Conservation (phyloP, 2,329 filamentous ascomycete genomes). For the Alternaria brassicicola region DNA sequence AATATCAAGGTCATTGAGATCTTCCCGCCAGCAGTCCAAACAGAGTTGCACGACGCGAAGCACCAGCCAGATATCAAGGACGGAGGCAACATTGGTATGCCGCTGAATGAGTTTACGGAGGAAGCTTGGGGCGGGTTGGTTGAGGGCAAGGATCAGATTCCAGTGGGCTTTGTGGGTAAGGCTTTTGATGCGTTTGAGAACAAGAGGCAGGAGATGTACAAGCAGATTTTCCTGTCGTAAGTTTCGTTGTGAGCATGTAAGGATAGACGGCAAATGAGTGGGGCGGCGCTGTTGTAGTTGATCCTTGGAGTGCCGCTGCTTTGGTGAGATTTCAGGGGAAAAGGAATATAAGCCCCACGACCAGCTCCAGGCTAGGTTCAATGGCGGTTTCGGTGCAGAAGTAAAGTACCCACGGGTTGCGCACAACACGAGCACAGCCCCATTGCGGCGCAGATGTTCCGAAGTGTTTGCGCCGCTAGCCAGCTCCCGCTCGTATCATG, state of each 20-base stretch:
- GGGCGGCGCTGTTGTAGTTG: no score
- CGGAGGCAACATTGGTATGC: slow-evolving; percentile 60
- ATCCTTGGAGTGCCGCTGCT: no score
- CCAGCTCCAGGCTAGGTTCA: neutral
- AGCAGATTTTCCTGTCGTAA: slow-evolving; percentile 19
- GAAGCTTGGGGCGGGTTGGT: slow-evolving; percentile 56
- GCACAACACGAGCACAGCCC: slow-evolving; percentile 24
- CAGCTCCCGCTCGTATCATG: slow-evolving; percentile 15
- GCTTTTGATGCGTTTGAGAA: slow-evolving; percentile 56
- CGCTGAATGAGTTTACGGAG: slow-evolving; percentile 58
- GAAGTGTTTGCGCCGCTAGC: slow-evolving; percentile 16
- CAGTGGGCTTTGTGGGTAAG: slow-evolving; percentile 53
- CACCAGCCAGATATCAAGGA: slow-evolving; percentile 61
- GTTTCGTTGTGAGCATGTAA: neutral
- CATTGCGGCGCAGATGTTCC: slow-evolving; percentile 24
- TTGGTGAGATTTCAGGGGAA: neutral
- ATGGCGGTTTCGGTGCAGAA: neutral
- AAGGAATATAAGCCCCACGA: neutral
- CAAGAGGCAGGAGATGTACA: slow-evolving; percentile 53
- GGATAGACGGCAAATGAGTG: neutral
- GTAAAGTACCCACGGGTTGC: neutral
- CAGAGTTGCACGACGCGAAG: slow-evolving; percentile 61
- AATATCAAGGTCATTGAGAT: slow-evolving; percentile 62
- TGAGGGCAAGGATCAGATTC: slow-evolving; percentile 59
- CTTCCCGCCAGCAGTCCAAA: slow-evolving; percentile 63